A percentile compares a stretch with the other conserved stretches of the same genome.
Evolutionary conservation across 345 rosid genomes (phyloP).

Genomic region (Bruguiera sexangula): DNA sequence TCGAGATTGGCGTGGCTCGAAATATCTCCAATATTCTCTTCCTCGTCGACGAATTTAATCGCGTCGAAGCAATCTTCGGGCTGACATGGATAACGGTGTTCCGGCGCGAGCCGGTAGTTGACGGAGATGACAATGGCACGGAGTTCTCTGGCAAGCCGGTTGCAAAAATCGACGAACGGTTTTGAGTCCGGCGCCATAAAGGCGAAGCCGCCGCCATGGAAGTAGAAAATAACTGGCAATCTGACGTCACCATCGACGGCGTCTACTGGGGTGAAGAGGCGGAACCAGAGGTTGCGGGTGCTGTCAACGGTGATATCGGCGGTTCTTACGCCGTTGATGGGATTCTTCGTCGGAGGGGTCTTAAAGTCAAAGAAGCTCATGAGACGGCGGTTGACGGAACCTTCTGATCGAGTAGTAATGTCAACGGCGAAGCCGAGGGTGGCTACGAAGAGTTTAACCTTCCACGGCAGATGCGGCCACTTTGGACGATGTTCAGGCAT

Average conservation of each 20-base stretch:
- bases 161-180: slow-evolving; percentile 21
- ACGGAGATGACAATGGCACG: slow-evolving; percentile 26
- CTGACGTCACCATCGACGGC: background rate
- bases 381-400: background rate
- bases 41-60: slow-evolving; percentile 1
- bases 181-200: slow-evolving; percentile 21
- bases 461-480: slow-evolving; percentile 1
- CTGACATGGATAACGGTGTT: slow-evolving; percentile 31
- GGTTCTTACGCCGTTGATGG: slow-evolving; percentile 11
- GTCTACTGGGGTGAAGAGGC: slow-evolving; percentile 27
- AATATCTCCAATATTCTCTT: background rate
- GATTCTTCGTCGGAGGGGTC: slow-evolving; percentile 1
- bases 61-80: slow-evolving; percentile 31
- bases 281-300: slow-evolving; percentile 31
- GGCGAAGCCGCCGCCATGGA: slow-evolving; percentile 41
- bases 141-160: slow-evolving; percentile 20
- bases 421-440: background rate
- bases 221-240: slow-evolving; percentile 34
- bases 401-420: background rate
- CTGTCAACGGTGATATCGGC: slow-evolving; percentile 21
- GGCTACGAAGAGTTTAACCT: background rate
- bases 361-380: slow-evolving; percentile 1
- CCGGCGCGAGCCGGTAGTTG: slow-evolving; percentile 35
- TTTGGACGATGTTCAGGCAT: background rate
- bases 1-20: background rate